Evolutionary conservation across 345 rosid species (phyloP), one percentile per base, ranked within the genome.

Genomic region (Pugionium cornutum): DNA sequence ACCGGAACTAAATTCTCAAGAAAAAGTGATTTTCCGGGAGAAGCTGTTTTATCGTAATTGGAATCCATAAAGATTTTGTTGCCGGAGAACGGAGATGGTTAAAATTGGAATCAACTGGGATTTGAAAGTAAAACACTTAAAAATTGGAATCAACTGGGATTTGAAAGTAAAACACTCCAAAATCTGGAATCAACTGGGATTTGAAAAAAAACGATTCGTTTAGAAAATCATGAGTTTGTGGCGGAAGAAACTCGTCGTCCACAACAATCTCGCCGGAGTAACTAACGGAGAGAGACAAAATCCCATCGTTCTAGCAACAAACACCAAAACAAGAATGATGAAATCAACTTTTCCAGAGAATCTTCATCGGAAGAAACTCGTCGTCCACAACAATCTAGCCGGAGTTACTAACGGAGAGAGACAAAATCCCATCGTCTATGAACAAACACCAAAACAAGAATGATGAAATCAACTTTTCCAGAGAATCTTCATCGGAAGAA

Each of bases 201-300:
- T 25, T 53, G 52, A 42, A 35, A 48, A 4, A 0, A 36, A 48
- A 36, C 42, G 10, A 25, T 37, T 31, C 27, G 27, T 18, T 58
- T 58, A 68, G 58, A 40, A 37, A 58, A 41, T 58, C 43, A 49
- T 50, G 59, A 58, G 18, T 50, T 68, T 68, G 51, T 68, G 73
- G 58, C 73, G 73, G 66, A 68, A 68, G 66, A 68, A 58, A 40
- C 72, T 58, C 51, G 58, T 68, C 18, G 72, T 68, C 65, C 72
- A 68, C 34, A 56, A 55, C 18, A 46, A 48, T 58, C 65, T 68
- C 4, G 56, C 65, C 50, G 42, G 64, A 57, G 51, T 58, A 31
- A 42, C 28, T 7, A 58, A 49, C 34, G 42, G 47, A 49, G 48
- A 67, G 4, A 67, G 25, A 34, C 42, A 57, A 47, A 39, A 40